Base-by-base conservation (phyloP, 352 stramenopile species). In the Phytophthora tubulina region DNA sequence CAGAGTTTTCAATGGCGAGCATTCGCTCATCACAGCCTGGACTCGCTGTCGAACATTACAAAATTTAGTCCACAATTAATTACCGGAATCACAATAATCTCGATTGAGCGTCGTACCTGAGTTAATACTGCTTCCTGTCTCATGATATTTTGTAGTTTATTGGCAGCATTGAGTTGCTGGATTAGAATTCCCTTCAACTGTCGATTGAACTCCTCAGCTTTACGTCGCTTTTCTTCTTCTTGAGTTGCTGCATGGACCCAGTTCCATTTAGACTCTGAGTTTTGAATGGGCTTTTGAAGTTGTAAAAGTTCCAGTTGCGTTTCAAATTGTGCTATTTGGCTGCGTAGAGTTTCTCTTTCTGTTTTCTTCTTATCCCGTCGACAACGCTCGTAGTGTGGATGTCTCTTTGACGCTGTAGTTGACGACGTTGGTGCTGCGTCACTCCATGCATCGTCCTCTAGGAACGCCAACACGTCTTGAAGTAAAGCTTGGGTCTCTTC, bases 301-400 rank as follows among this genome's bases (percentile, higher is more conserved):
- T 10, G 30, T 14, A 73, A 17, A 32, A 67, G 42, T 33, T 73
- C 65, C 30, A 73, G 38, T n/a, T 73, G 49, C 5, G 41, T 30
- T 49, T 73, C 57, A 41, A 58, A 67, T 11, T 56, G 56, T 2
- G 31, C 44, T 15, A 73, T 21, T 51, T 73, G 49, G 9, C 36
- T 59, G 2, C 36, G 49, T 44, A 73, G 57, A n/a, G 32, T 11
- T 35, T 63, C 49, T 41, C 50, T 33, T 27, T 73, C 65, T 3
- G 7, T 8, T 17, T 73, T 73, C 41, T 73, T 68, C 50, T 49
- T 50, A 27, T 72, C 48, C 2, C 55, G 65, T 21, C 63, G 53
- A 17, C 49, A 31, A 14, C 46, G 63, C 1, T 71, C 54, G 36
- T 61, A 58, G 27, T 50, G 38, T 39, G 48, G 39, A 39, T 33